Conservation (phyloP, 2,329 filamentous ascomycete genomes). For the Colletotrichum tabaci region DNA sequence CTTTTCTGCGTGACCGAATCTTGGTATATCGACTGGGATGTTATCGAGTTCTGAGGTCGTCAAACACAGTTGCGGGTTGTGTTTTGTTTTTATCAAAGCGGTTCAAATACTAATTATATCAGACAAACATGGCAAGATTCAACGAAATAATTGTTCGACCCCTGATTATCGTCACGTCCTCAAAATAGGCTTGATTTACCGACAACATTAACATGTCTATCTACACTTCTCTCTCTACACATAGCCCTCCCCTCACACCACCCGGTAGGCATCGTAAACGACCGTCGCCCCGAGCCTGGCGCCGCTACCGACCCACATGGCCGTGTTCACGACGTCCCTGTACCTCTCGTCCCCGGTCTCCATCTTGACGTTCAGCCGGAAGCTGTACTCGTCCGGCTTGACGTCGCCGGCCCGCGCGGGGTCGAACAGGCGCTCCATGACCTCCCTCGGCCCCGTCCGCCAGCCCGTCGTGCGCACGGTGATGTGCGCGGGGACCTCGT, state of each 20-base stretch:
- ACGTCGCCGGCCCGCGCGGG: constrained; percentile 56
- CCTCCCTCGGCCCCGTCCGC: constrained; percentile 61
- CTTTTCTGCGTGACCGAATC: no score
- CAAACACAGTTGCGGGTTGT: no score
- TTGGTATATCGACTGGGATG: no score
- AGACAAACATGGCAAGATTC: no score
- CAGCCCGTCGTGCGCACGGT: constrained; percentile 59
- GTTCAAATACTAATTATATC: no score
- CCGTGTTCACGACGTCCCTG: constrained; percentile 63
- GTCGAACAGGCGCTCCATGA: constrained; percentile 58
- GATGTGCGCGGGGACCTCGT: constrained; percentile 59
- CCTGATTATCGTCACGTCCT: no score
- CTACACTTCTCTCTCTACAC: no score
- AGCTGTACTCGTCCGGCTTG: constrained; percentile 61
- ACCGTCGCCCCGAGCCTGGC: constrained; percentile 52
- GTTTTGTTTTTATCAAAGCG: no score
- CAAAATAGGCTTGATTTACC: no score
- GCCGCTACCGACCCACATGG: constrained; percentile 65
- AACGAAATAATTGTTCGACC: no score
- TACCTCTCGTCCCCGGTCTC: constrained; percentile 66
- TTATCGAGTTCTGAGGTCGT: no score
- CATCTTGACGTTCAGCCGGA: constrained; percentile 65
- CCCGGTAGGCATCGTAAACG: constrained; percentile 40
- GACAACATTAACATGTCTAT: no score
- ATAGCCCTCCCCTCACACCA: constrained; percentile 3